phyloP scores from a whole-genome alignment of 768 basidiomycete species.

The Zangia roseola region DNA sequence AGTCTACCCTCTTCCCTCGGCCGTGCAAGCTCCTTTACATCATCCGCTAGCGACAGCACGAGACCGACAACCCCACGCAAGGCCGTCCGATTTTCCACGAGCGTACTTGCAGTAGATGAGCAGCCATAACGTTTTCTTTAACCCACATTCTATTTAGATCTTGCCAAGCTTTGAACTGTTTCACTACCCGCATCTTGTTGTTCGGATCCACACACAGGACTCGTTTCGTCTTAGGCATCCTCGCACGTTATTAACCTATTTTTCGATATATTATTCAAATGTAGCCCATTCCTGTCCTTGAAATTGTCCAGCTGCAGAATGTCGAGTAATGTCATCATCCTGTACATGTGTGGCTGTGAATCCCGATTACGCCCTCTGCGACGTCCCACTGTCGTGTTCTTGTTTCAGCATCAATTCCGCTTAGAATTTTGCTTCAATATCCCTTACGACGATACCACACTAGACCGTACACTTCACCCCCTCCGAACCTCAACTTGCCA shows the following conservation, averaged over 20 bases:
- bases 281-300: slow-evolving; percentile 25
- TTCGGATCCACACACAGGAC: slow-evolving; percentile 22
- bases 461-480: slow-evolving; percentile 1
- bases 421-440: neutral
- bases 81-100: slow-evolving; percentile 60
- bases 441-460: slow-evolving; percentile 5
- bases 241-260: slow-evolving; percentile 23
- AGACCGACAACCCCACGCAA: slow-evolving; percentile 52
- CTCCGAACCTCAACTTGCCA: neutral
- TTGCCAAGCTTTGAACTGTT: slow-evolving; percentile 10
- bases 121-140: slow-evolving; percentile 11
- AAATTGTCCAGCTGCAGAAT: slow-evolving; percentile 3
- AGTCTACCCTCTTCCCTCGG: slow-evolving; percentile 36
- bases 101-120: slow-evolving; percentile 34
- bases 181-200: slow-evolving; percentile 20
- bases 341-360: slow-evolving; percentile 27
- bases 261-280: slow-evolving; percentile 29
- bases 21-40: slow-evolving; percentile 30
- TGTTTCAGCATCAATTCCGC: slow-evolving; percentile 7
- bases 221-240: slow-evolving; percentile 7
- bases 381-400: neutral
- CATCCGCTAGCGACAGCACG: slow-evolving; percentile 33
- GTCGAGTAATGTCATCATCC: slow-evolving; percentile 18
- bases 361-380: neutral
- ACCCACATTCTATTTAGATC: slow-evolving; percentile 3